A percentile compares a stretch with the other conserved stretches of the same genome.
These are phyloP conservation scores for Candolleomyces aberdarensis DNA, from an alignment of 768 basidiomycete genomes.

Conservation along the genomic window DNA sequence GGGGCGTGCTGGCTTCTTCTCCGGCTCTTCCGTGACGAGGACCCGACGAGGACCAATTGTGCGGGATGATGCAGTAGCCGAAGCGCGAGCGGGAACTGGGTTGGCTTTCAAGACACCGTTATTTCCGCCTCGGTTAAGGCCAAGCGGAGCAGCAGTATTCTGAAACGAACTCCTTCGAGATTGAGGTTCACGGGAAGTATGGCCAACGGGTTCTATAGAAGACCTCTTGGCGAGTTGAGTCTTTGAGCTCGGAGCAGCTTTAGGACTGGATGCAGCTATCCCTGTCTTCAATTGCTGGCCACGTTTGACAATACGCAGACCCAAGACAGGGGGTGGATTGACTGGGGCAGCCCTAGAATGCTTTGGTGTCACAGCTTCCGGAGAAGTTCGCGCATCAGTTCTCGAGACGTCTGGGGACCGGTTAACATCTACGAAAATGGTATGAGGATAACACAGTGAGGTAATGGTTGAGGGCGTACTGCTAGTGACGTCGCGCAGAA, in stretches of 20 bases:
- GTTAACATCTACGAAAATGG: background rate
- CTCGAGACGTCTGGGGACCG: background rate
- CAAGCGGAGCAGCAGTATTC: no score
- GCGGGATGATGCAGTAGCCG: background rate
- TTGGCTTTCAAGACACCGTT: background rate
- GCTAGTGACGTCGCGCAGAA: background rate
- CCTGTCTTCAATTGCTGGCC: slow-evolving; percentile 12
- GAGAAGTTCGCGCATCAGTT: background rate
- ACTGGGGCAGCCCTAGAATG: background rate
- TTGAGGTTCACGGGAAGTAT: background rate
- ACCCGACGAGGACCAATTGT: slow-evolving; percentile 27
- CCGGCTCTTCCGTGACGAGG: slow-evolving; percentile 24
- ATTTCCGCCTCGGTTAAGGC: no score
- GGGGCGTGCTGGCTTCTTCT: slow-evolving; percentile 11
- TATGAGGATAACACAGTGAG: background rate
- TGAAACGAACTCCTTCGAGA: background rate
- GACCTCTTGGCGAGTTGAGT: background rate
- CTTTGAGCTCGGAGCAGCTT: background rate
- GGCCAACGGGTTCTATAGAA: background rate
- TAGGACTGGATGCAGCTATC: background rate
- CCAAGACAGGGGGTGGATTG: slow-evolving; percentile 36
- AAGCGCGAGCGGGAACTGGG: background rate
- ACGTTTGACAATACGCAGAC: slow-evolving; percentile 48
- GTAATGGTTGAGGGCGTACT: background rate
- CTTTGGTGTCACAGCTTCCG: background rate